Evolutionary conservation across 805 yeast genomes (phyloP).

Genomic region (Suhomyces prunicola): DNA sequence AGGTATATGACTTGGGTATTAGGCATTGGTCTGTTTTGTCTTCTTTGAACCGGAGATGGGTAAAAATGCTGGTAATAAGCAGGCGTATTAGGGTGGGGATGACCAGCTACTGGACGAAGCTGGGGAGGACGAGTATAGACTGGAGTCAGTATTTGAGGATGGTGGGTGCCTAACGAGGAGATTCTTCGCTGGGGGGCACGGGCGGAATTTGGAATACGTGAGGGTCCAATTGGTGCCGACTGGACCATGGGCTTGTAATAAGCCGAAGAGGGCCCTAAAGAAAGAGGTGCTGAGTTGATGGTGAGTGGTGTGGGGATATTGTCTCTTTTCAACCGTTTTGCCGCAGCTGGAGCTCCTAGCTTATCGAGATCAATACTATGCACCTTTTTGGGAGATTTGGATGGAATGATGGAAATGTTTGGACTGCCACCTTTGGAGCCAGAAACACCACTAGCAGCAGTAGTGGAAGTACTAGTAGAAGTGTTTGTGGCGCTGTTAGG

Average conservation of each 20-base stretch:
- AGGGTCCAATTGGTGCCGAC: slow-evolving; percentile 30
- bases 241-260: slow-evolving; percentile 22
- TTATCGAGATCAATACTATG: slow-evolving; percentile 10
- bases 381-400: background rate
- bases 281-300: slow-evolving; percentile 8
- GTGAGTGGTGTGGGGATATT: slow-evolving; percentile 32
- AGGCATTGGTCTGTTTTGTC: slow-evolving; percentile 9
- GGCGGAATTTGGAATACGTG: background rate
- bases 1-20: slow-evolving; percentile 10
- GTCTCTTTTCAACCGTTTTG: slow-evolving; percentile 30
- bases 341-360: slow-evolving; percentile 14
- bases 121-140: background rate
- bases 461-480: background rate
- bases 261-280: slow-evolving; percentile 3
- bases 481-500: background rate
- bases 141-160: background rate
- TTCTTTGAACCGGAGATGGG: slow-evolving; percentile 9
- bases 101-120: background rate
- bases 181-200: background rate
- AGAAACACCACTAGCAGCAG: no score
- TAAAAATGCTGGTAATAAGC: slow-evolving; percentile 6
- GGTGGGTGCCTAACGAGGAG: background rate
- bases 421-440: background rate
- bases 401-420: background rate
- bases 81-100: background rate